Conservation (phyloP, 768 basidiomycete genomes). For the Boletus reticuloceps region DNA sequence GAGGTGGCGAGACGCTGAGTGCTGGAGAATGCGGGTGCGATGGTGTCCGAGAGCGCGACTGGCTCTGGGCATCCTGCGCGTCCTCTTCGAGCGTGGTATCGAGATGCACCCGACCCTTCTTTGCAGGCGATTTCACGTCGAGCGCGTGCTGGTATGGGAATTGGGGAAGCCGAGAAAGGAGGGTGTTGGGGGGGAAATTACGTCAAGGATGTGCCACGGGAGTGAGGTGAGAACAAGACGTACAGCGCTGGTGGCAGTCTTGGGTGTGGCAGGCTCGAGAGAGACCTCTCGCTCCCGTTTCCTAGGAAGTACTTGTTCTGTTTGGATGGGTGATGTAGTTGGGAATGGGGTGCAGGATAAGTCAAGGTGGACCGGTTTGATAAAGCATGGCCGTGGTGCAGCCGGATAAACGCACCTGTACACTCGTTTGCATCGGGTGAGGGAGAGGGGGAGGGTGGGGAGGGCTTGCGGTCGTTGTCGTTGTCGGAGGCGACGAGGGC, state of each 20-base stretch:
- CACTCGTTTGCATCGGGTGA: slow-evolving; percentile 44
- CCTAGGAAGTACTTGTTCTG: slow-evolving; percentile 50
- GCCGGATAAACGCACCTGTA: slow-evolving; percentile 39
- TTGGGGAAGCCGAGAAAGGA: slow-evolving; percentile 13
- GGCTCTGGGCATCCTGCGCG: slow-evolving; percentile 39
- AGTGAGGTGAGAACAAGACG: slow-evolving; percentile 22
- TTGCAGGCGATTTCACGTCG: slow-evolving; percentile 60
- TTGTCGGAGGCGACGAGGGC: slow-evolving; percentile 4
- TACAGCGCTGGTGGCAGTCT: slow-evolving; percentile 35
- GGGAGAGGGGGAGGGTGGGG: slow-evolving; percentile 35
- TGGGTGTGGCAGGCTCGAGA: slow-evolving; percentile 60
- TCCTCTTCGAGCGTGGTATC: slow-evolving; percentile 66
- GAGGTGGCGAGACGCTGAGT: slow-evolving; percentile 61
- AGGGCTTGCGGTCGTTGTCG: slow-evolving; percentile 20
- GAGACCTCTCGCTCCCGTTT: slow-evolving; percentile 82
- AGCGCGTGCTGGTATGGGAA: slow-evolving; percentile 28
- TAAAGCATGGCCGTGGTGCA: slow-evolving; percentile 23
- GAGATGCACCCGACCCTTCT: slow-evolving; percentile 69
- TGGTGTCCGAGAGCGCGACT: slow-evolving; percentile 35
- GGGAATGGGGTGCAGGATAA: slow-evolving; percentile 24
- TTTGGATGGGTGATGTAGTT: slow-evolving; percentile 6
- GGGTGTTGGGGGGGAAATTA: slow-evolving; percentile 23
- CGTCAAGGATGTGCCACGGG: slow-evolving; percentile 24
- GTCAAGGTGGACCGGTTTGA: slow-evolving; percentile 22
- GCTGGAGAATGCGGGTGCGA: slow-evolving; percentile 28